A percentile compares a stretch with the other conserved stretches of the same genome.
Conservation (phyloP, 164 flowering plant genomes). For the Platanus orientalis region DNA sequence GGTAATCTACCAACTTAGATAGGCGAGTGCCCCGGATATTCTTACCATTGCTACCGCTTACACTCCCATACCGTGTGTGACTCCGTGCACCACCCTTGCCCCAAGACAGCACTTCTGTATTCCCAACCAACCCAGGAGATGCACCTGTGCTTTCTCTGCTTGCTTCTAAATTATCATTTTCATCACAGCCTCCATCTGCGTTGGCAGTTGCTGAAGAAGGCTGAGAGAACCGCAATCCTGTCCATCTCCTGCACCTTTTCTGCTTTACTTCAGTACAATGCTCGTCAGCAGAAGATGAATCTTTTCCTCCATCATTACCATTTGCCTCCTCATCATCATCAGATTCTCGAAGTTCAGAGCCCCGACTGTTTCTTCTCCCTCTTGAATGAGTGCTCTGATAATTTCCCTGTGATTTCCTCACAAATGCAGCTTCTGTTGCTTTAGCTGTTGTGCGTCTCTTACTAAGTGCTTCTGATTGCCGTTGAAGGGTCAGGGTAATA, state of each 20-base stretch:
- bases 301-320: conserved; percentile 53
- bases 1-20: conserved; percentile 50
- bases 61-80: conserved; percentile 55
- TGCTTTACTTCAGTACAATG: conserved; percentile 43
- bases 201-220: conserved; percentile 40
- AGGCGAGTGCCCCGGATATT: conserved; percentile 42
- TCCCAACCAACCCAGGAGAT: conserved; percentile 49
- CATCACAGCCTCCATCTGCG: conserved; percentile 41
- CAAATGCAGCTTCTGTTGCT: conserved; percentile 37
- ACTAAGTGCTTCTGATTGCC: conserved; percentile 81
- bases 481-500: conserved; percentile 67
- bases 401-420: conserved; percentile 44
- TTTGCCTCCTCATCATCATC: conserved; percentile 67
- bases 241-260: conserved; percentile 53
- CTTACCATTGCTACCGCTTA: conserved; percentile 39
- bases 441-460: conserved; percentile 46
- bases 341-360: conserved; percentile 45
- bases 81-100: conserved; percentile 80
- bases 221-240: conserved; percentile 34
- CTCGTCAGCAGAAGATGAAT: conserved; percentile 80
- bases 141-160: conserved; percentile 43
- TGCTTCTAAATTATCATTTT: conserved; percentile 50
- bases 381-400: conserved; percentile 32
- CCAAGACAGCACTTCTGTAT: conserved; percentile 73
- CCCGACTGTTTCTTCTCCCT: conserved; percentile 42